phyloP scores from a whole-genome alignment of 164 flowering plant species.

The Chimonanthus salicifolius region DNA sequence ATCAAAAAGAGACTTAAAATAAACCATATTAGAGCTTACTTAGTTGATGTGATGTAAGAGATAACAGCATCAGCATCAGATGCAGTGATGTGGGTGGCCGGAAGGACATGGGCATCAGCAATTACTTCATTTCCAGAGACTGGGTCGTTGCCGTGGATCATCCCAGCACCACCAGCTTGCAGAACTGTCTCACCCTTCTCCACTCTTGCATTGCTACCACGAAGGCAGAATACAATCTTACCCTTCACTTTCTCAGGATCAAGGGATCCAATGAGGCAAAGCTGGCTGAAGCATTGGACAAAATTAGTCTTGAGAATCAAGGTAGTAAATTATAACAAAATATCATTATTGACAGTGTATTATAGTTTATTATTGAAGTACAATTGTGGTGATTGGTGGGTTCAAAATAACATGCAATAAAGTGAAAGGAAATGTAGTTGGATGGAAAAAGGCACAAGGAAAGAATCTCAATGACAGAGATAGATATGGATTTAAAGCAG shows the following conservation, averaged over 20 bases:
- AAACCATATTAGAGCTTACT: slow-evolving; percentile 13
- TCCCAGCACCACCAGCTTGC: slow-evolving; percentile 51
- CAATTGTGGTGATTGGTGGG: neutral
- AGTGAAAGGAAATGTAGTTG: neutral
- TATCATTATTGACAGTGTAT: too few relatives aligned
- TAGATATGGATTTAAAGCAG: neutral
- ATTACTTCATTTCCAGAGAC: slow-evolving; percentile 27
- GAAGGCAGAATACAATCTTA: slow-evolving; percentile 50
- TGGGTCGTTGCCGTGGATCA: slow-evolving; percentile 46
- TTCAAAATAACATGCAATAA: neutral
- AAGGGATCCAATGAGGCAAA: slow-evolving; percentile 30
- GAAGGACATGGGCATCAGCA: slow-evolving; percentile 45
- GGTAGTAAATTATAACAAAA: neutral
- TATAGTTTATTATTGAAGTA: neutral
- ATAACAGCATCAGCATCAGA: slow-evolving; percentile 32
- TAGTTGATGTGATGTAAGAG: slow-evolving; percentile 42
- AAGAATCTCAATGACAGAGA: neutral
- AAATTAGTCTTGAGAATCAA: neutral
- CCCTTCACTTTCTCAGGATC: slow-evolving; percentile 50
- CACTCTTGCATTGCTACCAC: slow-evolving; percentile 35
- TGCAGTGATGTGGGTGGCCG: slow-evolving; percentile 40
- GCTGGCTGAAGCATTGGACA: neutral
- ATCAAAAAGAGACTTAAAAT: neutral
- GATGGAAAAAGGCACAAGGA: neutral
- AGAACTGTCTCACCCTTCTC: slow-evolving; percentile 36